Percentiles rank a stretch among this genome's conserved stretches.
Conservation (phyloP, 768 basidiomycete species). For the Trametes cubensis region DNA sequence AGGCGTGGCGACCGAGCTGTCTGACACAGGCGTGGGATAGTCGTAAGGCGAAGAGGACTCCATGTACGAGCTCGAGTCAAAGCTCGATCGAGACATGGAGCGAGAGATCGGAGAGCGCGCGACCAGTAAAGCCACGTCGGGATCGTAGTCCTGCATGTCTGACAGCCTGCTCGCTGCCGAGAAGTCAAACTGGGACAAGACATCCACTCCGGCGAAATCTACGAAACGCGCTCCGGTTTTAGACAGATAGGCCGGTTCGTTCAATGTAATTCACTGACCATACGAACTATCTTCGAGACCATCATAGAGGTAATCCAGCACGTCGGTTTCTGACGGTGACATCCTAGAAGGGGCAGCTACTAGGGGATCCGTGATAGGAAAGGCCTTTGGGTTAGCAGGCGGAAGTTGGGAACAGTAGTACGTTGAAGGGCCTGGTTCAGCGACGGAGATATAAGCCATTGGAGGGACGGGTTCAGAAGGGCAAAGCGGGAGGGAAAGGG, state of each 20-base stretch:
- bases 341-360: background rate
- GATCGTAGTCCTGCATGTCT: background rate
- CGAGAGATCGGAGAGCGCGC: slow-evolving; percentile 20
- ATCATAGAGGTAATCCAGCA: slow-evolving; percentile 10
- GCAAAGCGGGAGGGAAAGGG: slow-evolving; percentile 2
- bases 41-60: slow-evolving; percentile 11
- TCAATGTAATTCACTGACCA: background rate
- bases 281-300: background rate
- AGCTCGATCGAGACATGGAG: slow-evolving; percentile 25
- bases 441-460: slow-evolving; percentile 3
- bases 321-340: slow-evolving; percentile 4
- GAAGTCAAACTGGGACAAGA: background rate
- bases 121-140: slow-evolving; percentile 1
- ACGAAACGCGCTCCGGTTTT: background rate
- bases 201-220: slow-evolving; percentile 7
- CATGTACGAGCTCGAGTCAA: slow-evolving; percentile 14
- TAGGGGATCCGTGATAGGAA: background rate
- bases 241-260: background rate
- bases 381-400: background rate
- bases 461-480: background rate
- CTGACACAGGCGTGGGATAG: slow-evolving; percentile 22
- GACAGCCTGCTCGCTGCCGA: background rate
- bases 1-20: slow-evolving; percentile 23
- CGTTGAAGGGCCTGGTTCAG: slow-evolving; percentile 4
- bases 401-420: background rate